Conservation (phyloP, 1,139 yeast species). For the Eremothecium coryli region DNA sequence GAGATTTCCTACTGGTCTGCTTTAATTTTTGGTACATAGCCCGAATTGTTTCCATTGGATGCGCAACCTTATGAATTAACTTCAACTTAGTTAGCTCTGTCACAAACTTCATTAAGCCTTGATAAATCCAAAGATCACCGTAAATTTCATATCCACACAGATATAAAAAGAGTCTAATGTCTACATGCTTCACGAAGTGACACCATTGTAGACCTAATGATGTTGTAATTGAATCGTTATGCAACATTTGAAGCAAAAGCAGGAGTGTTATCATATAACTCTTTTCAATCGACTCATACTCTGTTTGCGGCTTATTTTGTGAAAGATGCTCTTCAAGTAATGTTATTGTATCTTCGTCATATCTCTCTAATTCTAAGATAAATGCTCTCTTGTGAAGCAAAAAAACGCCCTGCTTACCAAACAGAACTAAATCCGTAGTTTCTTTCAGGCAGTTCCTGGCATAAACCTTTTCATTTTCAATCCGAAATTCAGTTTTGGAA, state of each 20-base stretch:
- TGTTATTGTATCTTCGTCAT: constrained; percentile 18
- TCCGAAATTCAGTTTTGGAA: constrained; percentile 15
- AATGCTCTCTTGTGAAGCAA: constrained; percentile 15
- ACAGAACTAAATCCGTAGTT: constrained; percentile 15
- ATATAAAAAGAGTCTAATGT: constrained; percentile 23
- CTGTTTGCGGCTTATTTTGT: constrained; percentile 5
- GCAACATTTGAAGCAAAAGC: constrained; percentile 20
- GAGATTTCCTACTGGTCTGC: constrained; percentile 1
- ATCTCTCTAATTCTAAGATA: constrained; percentile 17
- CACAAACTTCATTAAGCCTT: constrained; percentile 21
- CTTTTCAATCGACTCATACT: constrained; percentile 14
- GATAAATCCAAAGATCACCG: constrained; percentile 28
- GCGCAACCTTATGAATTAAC: constrained; percentile 20
- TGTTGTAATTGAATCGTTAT: constrained; percentile 18
- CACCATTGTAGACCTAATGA: constrained; percentile 20
- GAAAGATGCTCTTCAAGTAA: constrained; percentile 16
- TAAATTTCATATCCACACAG: constrained; percentile 19
- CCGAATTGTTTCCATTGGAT: constrained; percentile 8
- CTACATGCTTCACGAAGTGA: constrained; percentile 12
- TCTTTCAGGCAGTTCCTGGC: constrained; percentile 15
- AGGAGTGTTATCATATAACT: constrained; percentile 18
- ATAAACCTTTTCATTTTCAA: constrained; percentile 20
- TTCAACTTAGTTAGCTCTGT: constrained; percentile 21
- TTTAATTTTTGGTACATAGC: constrained; percentile 10
- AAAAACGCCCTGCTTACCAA: constrained; percentile 16